Conservation (phyloP, 139 green algal species). For the Chlamydomonas incerta region DNA sequence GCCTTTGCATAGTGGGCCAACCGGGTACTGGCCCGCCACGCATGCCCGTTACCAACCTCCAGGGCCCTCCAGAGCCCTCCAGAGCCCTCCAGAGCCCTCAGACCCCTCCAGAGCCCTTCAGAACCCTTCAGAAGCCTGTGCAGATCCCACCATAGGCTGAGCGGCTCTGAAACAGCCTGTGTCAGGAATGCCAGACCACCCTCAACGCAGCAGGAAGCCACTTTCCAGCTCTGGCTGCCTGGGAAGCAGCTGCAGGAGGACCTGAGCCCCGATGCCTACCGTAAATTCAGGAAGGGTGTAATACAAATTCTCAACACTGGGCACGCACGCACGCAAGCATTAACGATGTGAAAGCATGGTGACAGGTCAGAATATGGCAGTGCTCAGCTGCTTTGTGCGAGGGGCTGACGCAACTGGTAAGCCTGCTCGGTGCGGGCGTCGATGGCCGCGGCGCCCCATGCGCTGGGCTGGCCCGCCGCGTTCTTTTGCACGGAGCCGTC, state of each 20-base stretch:
- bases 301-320: too few species aligned
- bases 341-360: too few species aligned
- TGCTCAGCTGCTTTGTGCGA: too few species aligned
- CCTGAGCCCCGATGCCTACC: background rate
- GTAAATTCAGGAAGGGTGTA: too few species aligned
- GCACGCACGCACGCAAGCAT: too few species aligned
- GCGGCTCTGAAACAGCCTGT: slow-evolving; percentile 9
- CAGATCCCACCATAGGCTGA: slow-evolving; percentile 8
- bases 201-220: slow-evolving; percentile 16
- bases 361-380: too few species aligned
- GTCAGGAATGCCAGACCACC: slow-evolving; percentile 19
- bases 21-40: background rate
- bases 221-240: slow-evolving; percentile 6
- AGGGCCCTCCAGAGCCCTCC: background rate
- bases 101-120: background rate
- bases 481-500: too few species aligned
- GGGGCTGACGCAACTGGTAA: too few species aligned
- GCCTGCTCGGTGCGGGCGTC: too few species aligned
- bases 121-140: slow-evolving; percentile 23
- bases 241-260: slow-evolving; percentile 6
- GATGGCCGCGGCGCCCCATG: too few species aligned
- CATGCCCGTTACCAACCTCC: slow-evolving; percentile 9
- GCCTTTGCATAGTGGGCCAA: slow-evolving; percentile 5
- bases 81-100: too few species aligned
- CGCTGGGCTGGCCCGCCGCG: too few species aligned